Evolutionary conservation across 148 eudicot genomes (phyloP).

Genomic region (Fagopyrum homotropicum): DNA sequence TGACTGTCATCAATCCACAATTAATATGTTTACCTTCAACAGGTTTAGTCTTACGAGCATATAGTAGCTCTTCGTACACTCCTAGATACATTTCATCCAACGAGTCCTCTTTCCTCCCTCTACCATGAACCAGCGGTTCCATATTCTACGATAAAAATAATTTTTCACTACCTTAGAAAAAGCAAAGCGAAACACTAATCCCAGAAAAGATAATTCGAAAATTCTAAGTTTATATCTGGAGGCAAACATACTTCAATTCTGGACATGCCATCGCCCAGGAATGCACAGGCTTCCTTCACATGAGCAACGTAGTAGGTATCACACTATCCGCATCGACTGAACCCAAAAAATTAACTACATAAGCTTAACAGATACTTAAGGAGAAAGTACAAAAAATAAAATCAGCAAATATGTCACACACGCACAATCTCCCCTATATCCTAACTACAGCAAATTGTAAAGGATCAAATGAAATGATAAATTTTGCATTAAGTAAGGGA

Average conservation of each 20-base stretch:
- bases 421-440: too few species aligned
- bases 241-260: constrained; percentile 63
- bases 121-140: constrained; percentile 81
- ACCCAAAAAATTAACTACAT: not conserved
- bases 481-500: too few species aligned
- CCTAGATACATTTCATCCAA: constrained; percentile 84
- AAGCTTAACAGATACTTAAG: not conserved
- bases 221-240: not conserved
- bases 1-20: not conserved
- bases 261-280: constrained; percentile 97
- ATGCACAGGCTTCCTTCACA: constrained; percentile 95
- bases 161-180: not conserved
- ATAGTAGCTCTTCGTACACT: constrained; percentile 65
- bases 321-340: constrained; percentile 84
- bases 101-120: constrained; percentile 73
- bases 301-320: constrained; percentile 92
- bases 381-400: too few species aligned
- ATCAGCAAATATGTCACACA: too few species aligned
- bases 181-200: not conserved
- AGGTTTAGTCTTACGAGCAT: constrained; percentile 85
- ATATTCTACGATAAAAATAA: constrained; percentile 29
- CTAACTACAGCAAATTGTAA: too few species aligned
- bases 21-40: constrained; percentile 47
- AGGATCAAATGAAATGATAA: too few species aligned
- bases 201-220: not conserved